Evolutionary conservation across 2,329 filamentous ascomycete genomes (phyloP), one percentile per base, ranked within the genome.

Genomic region (Cadophora malorum): DNA sequence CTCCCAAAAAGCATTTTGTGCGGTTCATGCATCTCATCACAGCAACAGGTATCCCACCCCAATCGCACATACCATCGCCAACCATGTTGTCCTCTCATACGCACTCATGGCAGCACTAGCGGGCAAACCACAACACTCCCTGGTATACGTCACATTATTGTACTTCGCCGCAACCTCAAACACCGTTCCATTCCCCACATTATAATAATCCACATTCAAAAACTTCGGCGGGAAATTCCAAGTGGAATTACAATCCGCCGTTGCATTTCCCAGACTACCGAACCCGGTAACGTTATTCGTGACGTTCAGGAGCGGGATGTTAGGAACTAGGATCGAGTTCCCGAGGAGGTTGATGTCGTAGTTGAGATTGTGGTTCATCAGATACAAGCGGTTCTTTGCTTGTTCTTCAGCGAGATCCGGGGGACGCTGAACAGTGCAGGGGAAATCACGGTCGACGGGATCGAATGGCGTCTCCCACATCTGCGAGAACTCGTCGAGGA

Each of bases 331-430:
- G 56, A 96, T 77, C 23, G 84, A 81, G 19, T 85, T 77, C 35
- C 87, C 88, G 2, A 89, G 86, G 45, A 96, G 80, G 64, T 86
- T 85, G 70, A 97, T 86, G 72, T 94, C 85, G 68, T 90, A 85
- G 78, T 97, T 97, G 67, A 97, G 85, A 77, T 97, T 97, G 82
- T 97, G 94, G 80, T 97, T 97, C 75, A 91, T 86, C 76, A 97
- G 85, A 78, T 94, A 96, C 79, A 97, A 84, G 53, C 89, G 85
- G 35, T 89, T 83, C 67, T 83, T 81, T 0, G 86, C 85, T 8
- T 86, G 83, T 1, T 84, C 79, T 0, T 78, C 75, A 2, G 81
- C 75, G 67, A 96, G 81, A 53, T 86, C 81, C 0, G 92, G 92
- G 0, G 94, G 94, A 0, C 94, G 89, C 76, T 97, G 88, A 47